phyloP scores from a whole-genome alignment of 2,329 filamentous ascomycete species.

The Sporothrix pseudoabietina region DNA sequence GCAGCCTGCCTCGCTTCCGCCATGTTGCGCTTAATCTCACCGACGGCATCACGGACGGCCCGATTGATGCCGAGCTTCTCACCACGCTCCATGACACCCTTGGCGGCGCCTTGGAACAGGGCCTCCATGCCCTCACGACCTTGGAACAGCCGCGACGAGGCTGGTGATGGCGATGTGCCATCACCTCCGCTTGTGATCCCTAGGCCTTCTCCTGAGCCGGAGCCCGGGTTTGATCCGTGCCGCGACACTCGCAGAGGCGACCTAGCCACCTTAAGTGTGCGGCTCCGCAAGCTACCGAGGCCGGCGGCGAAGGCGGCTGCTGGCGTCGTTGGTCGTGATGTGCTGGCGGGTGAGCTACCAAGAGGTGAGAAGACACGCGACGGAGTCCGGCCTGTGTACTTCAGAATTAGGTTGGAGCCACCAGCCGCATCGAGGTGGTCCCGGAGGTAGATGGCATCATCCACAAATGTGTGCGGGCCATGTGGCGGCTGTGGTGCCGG shows the following conservation, averaged over 20 bases:
- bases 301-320: constrained; percentile 29
- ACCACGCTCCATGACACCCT: constrained; percentile 70
- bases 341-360: constrained; percentile 27
- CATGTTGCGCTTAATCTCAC: constrained; percentile 76
- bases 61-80: constrained; percentile 80
- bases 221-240: not conserved
- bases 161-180: constrained; percentile 41
- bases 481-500: constrained; percentile 64
- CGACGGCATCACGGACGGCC: constrained; percentile 77
- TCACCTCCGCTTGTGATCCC: not conserved
- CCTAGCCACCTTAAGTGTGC: constrained; percentile 44
- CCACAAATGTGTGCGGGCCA: constrained; percentile 76
- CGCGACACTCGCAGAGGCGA: constrained; percentile 45
- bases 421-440: constrained; percentile 65
- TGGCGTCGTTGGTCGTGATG: constrained; percentile 36
- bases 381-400: constrained; percentile 63
- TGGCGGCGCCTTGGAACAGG: constrained; percentile 74
- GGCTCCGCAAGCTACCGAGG: constrained; percentile 46
- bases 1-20: constrained; percentile 56
- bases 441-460: constrained; percentile 77
- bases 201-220: not conserved
- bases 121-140: constrained; percentile 65
- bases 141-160: constrained; percentile 53
- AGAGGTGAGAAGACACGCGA: constrained; percentile 18
- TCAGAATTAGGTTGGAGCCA: constrained; percentile 66